phyloP scores from a whole-genome alignment of 2,329 filamentous ascomycete genomes.

The Colletotrichum gloeosporioides region DNA sequence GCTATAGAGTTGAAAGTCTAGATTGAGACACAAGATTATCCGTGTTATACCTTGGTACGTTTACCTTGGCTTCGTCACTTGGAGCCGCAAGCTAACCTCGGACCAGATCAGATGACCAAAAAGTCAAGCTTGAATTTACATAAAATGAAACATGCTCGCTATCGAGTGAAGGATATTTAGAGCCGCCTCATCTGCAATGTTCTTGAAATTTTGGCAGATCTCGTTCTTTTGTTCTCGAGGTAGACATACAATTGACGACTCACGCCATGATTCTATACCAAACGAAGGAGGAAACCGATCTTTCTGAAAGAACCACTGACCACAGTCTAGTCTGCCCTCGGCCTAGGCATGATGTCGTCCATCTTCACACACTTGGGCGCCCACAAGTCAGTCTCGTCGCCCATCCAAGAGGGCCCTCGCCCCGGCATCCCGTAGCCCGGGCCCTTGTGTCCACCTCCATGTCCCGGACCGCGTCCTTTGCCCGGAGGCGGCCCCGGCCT shows the following conservation, averaged over 20 bases:
- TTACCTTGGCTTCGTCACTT: not conserved
- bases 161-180: not conserved
- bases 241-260: not conserved
- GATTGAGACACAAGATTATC: not conserved
- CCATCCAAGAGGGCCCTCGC: slow-evolving; percentile 20
- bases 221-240: not conserved
- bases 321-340: not conserved
- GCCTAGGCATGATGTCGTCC: slow-evolving; percentile 19
- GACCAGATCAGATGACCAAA: slow-evolving; percentile 1
- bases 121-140: not conserved
- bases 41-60: slow-evolving; percentile 10
- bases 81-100: not conserved
- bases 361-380: slow-evolving; percentile 30
- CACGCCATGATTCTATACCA: not conserved
- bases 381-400: slow-evolving; percentile 27
- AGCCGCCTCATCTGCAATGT: not conserved
- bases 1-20: not conserved
- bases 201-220: not conserved
- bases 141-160: not conserved
- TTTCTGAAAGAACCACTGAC: not conserved
- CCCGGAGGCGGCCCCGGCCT: not conserved
- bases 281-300: not conserved
- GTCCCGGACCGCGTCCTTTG: not conserved
- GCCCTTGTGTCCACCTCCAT: not conserved
- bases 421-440: not conserved